Base-by-base conservation (phyloP, 805 yeast species). In the Millerago galiae region DNA sequence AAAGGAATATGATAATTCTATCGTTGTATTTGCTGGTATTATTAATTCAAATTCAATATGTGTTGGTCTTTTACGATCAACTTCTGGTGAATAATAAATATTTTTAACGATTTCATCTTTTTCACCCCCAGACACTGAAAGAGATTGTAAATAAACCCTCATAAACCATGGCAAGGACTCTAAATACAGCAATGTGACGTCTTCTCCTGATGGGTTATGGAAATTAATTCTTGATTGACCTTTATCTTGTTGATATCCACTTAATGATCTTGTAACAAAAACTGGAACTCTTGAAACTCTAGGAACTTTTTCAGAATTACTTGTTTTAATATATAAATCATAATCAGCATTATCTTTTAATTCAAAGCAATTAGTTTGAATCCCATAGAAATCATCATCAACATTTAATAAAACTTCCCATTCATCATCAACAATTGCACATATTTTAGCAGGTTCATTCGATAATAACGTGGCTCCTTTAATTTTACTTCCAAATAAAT, bases 121-220 rank as follows among this genome's bases (percentile, higher is more conserved):
- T 2, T 51, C 53, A 5, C 49, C 52, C 16, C 63, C 58, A 8
- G 53, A 38, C 2, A 55, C 48, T 4, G 66, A 58, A 43, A 89
- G 62, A 0, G 95, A 79, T 51, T 87, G 89, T 34, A 93, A 62
- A 55, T 84, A 93, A 2, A 87, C 62, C 51, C 91, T 75, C 79
- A 89, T 81, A 59, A 77, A 93, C 98, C 98, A 93, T 0, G 99
- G 99, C 25, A 89, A 67, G 0, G 88, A 72, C 60, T 93, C 97
- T 51, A 79, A 81, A 53, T 85, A 84, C 1, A 78, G 62, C 36
- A 90, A 67, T 2, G 62, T 60, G 3, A 79, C 71, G 1, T 74
- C 62, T 5, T 64, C 60, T 7, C 64, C 51, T 1, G 78, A 64
- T 1, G 88, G 85, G 58, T 91, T 93, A n/a, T 66, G 66, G 53